These are phyloP conservation scores for Phytophthora cactorum DNA, from an alignment of 352 stramenopile genomes.

Conservation along the genomic window DNA sequence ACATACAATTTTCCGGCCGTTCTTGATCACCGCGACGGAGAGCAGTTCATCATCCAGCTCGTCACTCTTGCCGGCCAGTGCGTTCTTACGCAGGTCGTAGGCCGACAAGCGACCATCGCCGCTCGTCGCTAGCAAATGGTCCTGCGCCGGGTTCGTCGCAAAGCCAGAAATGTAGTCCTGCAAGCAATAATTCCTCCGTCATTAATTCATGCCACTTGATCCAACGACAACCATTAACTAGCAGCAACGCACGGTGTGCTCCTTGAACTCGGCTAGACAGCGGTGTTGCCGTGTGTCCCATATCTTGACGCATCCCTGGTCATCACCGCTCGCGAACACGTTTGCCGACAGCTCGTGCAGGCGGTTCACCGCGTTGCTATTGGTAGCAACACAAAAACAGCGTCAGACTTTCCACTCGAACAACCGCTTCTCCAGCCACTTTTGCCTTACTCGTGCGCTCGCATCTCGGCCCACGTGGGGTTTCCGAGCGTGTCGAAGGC, in stretches of 20 bases:
- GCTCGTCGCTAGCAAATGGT: slow-evolving; percentile 89
- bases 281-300: slow-evolving; percentile 87
- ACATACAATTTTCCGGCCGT: slow-evolving; percentile 94
- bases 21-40: slow-evolving; percentile 81
- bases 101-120: slow-evolving; percentile 92
- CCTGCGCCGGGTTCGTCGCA: slow-evolving; percentile 77
- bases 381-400: slow-evolving; percentile 13
- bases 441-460: slow-evolving; percentile 71
- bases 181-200: background rate
- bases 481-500: slow-evolving; percentile 83
- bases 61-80: slow-evolving; percentile 80
- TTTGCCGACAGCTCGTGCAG: slow-evolving; percentile 75
- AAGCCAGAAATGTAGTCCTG: slow-evolving; percentile 96
- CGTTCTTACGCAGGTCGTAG: slow-evolving; percentile 92
- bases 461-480: slow-evolving; percentile 79
- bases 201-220: background rate
- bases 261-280: slow-evolving; percentile 91
- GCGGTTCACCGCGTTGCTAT: slow-evolving; percentile 71
- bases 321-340: slow-evolving; percentile 79
- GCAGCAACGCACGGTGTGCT: slow-evolving; percentile 74
- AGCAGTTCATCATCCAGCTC: slow-evolving; percentile 86
- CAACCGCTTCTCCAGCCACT: background rate
- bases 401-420: slow-evolving; percentile 3
- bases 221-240: background rate
- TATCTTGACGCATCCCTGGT: slow-evolving; percentile 87